Evolutionary conservation across 2,329 filamentous ascomycete species (phyloP), one percentile per base, ranked within the genome.

Genomic region (Phaeosphaeriaceae sp.): DNA sequence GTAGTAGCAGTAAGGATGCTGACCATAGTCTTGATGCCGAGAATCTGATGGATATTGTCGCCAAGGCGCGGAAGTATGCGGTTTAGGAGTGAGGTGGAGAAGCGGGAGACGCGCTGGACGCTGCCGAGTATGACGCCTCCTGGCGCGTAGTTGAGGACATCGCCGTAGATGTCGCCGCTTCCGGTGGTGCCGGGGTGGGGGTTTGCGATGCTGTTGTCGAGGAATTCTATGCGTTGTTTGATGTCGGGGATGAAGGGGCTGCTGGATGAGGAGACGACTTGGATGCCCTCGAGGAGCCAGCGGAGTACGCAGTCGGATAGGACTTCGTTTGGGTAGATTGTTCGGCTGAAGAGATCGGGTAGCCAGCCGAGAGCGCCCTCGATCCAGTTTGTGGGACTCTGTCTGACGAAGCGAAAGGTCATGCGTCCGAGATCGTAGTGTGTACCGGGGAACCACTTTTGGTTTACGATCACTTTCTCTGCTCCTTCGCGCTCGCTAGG

Each of bases 391-490:
- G 48, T 43, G 5, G 67, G 68, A 16, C 56, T 59, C 37, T 64
- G 60, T 1, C 70, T 50, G 2, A 73, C 37, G 45, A 73, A 74
- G 20, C 69, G 61, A 47, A 72, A 74, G 0, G 61, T 61, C 51
- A 72, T 67, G 13, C 70, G 63, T 1, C 71, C 70, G 15, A 73
- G 30, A 40, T 74, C 71, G 48, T 73, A 73, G 33, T 74, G 71
- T n/a, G 64, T 66, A 20, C 70, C 70, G 2, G 71, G 71, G 26
- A 74, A 72, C 71, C 70, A 74, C 18, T 48, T 53, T 41, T 73
- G 69, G 18, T 63, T 51, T 3, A 72, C 61, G 0, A 52, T 32
- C 0, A 59, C 45, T 15, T 54, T 58, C 1, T 48, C 52, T 3
- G 48, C 46, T 6, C 48, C 50, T 0, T 51, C 38, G 0, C 43